Evolutionary conservation across 2,329 filamentous ascomycete species (phyloP), one percentile per base, ranked within the genome.

Genomic region (Fusarium coicis): DNA sequence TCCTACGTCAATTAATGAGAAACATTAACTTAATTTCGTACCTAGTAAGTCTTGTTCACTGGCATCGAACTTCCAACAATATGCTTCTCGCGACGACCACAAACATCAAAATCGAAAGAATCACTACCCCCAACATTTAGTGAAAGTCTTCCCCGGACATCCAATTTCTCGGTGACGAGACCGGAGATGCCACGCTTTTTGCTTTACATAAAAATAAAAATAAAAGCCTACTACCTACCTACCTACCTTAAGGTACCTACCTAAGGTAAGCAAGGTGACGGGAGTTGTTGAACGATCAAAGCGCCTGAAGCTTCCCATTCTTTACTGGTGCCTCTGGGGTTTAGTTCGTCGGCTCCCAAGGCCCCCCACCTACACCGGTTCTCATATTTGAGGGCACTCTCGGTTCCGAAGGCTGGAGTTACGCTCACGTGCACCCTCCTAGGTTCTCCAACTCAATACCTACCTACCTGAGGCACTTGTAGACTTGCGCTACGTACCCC

Each of bases 261-360:
- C 26, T 26, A 26, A 26, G 26, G 26, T 52, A 34, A 50, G 47
- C 21, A 19, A 50, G 30, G 50, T 21, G 34, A 15, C 32, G 14
- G 14, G 32, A 26, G 18, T 37, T 37, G 18, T 39, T 53, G 14
- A 42, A 50, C 43, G 54, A 56, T 73, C 63, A 66, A 53, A 61
- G 66, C 66, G 70, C 70, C 66, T 60, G 66, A 54, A 72, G 50
- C 63, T 72, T 72, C 68, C 62, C 44, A 43, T 63, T 71, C 43
- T 47, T 67, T 23, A 55, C 43, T 70, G 39, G 49, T 55, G 53
- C 37, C 47, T 54, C 47, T 49, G 63, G 58, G 53, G 52, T 65
- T 66, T 44, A 34, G 54, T 56, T 37, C 59, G 23, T 72, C 68
- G 68, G 68, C 55, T 71, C 68, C 32, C 52, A 57, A 39, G 23